Conservation (phyloP, 352 stramenopile species). For the Phytopythium aichiense region DNA sequence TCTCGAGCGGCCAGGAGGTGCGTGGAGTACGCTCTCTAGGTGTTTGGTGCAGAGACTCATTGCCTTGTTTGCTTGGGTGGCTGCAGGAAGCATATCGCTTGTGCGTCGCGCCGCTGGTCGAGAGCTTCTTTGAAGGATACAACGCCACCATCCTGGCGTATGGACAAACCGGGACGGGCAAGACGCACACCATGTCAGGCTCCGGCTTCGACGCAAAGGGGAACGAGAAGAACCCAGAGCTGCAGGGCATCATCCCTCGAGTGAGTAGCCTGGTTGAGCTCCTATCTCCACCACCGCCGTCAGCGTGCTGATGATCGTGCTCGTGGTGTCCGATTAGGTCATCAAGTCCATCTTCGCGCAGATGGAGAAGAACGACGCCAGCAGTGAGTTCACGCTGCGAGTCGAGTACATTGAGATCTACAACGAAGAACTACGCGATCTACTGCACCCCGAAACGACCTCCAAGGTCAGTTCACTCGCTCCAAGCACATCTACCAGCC, state of each 20-base stretch:
- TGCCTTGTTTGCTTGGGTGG: neutral
- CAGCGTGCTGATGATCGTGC: neutral
- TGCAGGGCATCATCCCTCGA: constrained; percentile 84
- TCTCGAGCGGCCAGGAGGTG: constrained; percentile 65
- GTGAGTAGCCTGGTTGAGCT: constrained; percentile 15
- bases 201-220: constrained; percentile 38
- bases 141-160: constrained; percentile 85
- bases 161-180: constrained; percentile 88
- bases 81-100: constrained; percentile 58
- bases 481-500: neutral
- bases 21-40: neutral
- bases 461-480: constrained; percentile 37
- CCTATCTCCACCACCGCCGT: neutral
- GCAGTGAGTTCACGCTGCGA: constrained; percentile 80
- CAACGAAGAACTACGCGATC: constrained; percentile 96
- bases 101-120: constrained; percentile 64
- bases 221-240: constrained; percentile 52
- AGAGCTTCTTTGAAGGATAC: constrained; percentile 81
- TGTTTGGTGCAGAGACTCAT: neutral
- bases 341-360: constrained; percentile 73
- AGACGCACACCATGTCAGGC: constrained; percentile 95
- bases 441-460: constrained; percentile 84
- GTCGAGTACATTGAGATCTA: constrained; percentile 98
- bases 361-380: constrained; percentile 37
- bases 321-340: constrained; percentile 19